Conservation (phyloP, 352 stramenopile genomes). For the Globisporangium polare region DNA sequence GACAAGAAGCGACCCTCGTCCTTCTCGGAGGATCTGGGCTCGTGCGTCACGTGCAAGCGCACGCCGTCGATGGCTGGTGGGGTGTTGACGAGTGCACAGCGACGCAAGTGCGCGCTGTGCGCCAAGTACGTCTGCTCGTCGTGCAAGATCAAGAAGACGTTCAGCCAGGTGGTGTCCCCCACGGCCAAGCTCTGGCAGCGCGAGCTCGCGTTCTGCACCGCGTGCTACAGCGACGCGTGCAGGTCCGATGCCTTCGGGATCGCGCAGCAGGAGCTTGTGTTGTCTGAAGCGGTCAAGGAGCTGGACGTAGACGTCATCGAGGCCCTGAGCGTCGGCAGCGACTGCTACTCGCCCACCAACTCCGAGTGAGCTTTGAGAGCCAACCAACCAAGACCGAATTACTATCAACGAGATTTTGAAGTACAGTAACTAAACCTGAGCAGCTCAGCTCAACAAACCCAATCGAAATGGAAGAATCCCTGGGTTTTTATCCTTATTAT, state of each 20-base stretch:
- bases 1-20: background rate
- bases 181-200: background rate
- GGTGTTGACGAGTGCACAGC: background rate
- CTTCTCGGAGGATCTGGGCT: background rate
- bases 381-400: background rate
- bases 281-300: constrained; percentile 20
- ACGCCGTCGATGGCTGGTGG: background rate
- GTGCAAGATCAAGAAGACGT: constrained; percentile 6
- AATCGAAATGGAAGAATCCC: background rate
- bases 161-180: background rate
- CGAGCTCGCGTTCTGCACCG: constrained; percentile 1
- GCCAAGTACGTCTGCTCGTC: constrained; percentile 1
- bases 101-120: background rate
- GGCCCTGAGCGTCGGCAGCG: constrained; percentile 1
- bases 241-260: background rate
- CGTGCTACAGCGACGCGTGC: background rate
- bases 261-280: background rate
- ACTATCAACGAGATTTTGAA: background rate
- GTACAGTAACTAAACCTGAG: background rate
- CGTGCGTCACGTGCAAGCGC: background rate
- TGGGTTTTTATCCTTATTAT: background rate
- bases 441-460: background rate
- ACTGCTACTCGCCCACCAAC: background rate
- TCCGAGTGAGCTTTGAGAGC: constrained; percentile 1
- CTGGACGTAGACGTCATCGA: constrained; percentile 9